Evolutionary conservation across 768 basidiomycete genomes (phyloP), one percentile per base, ranked within the genome.

Genomic region (Podaxis pistillaris): DNA sequence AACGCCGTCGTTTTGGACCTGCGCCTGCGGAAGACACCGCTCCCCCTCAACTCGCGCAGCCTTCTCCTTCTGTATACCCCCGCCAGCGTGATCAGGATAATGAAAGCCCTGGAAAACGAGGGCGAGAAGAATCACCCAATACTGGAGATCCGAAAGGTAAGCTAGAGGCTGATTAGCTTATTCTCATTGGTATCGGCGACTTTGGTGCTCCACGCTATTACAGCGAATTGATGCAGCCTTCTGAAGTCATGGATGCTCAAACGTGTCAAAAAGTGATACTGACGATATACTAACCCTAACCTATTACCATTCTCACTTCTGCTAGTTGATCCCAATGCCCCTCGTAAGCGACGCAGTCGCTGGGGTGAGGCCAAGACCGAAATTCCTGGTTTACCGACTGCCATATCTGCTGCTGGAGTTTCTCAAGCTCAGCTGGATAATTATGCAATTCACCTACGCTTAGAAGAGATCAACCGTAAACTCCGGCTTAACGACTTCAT

Each of bases 401-500:
- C 95, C 51, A 96, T 99, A 66, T 90, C 89, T 67, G 90, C 92
- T 49, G 88, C 91, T 51, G 95, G 96, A 64, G 94, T 99, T 57
- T 94, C 95, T 24, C 94, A 95, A 72, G 88, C 90, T 57, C 96
- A 98, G 74, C 88, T 99, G 58, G 96, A 98, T 77, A 96, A 94
- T 71, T 99, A 99, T 75, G 96, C 97, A 37, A 94, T 96, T 59
- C 94, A 97, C 71, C 82, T 98, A 53, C 86, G 97, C 58, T 80
- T 99, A 54, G 97, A 99, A 76, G 97, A 99, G 78, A 98, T 99
- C 72, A 96, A 96, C 71, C 86, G 94, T 68, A 97, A 98, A 76
- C 82, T 99, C 26, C 81, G 96, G 64, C 77, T 95, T 65, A 97
- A 97, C 66, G 95, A 98, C 70, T 95, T 93, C 69, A 86, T 99